Conservation (phyloP, 176 grass and related monocot genomes). For the Poa annua region DNA sequence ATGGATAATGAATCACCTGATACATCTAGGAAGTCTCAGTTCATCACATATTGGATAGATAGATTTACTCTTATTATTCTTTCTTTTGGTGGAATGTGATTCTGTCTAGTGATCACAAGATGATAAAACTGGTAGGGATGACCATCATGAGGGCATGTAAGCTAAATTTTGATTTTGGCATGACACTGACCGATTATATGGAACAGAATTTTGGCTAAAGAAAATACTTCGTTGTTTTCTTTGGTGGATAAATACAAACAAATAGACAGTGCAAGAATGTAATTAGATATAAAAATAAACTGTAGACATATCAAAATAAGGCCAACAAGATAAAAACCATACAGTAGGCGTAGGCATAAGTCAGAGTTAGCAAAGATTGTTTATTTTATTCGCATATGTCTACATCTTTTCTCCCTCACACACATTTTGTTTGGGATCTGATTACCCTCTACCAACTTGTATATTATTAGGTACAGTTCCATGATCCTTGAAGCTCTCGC, state of each 20-base stretch:
- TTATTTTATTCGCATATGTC: constrained; percentile 15
- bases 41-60: constrained; percentile 14
- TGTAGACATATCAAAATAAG: constrained; percentile 5
- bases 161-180: constrained; percentile 16
- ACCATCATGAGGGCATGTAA: not conserved
- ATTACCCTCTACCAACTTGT: constrained; percentile 39
- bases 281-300: not conserved
- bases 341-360: not conserved
- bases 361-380: not conserved
- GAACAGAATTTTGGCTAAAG: constrained; percentile 13
- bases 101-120: constrained; percentile 1
- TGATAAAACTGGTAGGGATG: not conserved
- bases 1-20: constrained; percentile 19
- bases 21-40: constrained; percentile 11
- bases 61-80: constrained; percentile 14
- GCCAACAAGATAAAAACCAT: constrained; percentile 17
- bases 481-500: constrained; percentile 84
- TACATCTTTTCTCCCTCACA: constrained; percentile 1
- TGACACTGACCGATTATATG: constrained; percentile 4
- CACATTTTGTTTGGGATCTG: constrained; percentile 12
- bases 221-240: not conserved
- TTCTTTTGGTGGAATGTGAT: not conserved
- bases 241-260: constrained; percentile 8
- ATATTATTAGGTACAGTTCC: constrained; percentile 67
- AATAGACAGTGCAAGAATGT: constrained; percentile 20